phyloP scores from a whole-genome alignment of 352 stramenopile species.

The Phytopythium litorale region DNA sequence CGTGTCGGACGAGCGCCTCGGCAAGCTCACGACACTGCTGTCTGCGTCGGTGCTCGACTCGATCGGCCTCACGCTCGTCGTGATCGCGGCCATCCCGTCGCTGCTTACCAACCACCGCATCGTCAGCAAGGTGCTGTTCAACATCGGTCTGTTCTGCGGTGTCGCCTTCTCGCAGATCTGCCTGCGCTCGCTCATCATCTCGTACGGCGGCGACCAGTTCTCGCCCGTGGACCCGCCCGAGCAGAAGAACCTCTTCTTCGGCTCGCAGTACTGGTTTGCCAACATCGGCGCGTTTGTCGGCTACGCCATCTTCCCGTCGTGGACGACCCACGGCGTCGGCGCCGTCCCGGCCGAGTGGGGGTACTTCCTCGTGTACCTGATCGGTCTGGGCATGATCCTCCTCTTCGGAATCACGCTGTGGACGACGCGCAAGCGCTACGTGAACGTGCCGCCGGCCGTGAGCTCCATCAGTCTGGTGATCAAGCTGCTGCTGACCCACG shows the following conservation, averaged over 20 bases:
- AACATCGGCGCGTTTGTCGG: conserved; percentile 66
- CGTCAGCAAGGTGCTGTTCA: conserved; percentile 24
- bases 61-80: conserved; percentile 36
- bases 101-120: conserved; percentile 17
- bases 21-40: conserved; percentile 21
- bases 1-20: conserved; percentile 54
- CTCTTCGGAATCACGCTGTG: conserved; percentile 30
- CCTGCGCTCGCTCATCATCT: conserved; percentile 56
- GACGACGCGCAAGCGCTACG: conserved; percentile 32
- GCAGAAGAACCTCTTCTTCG: conserved; percentile 66
- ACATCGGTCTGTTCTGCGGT: conserved; percentile 36
- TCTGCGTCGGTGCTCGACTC: conserved; percentile 23
- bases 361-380: conserved; percentile 71
- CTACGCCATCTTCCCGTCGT: conserved; percentile 64
- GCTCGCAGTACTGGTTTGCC: conserved; percentile 71
- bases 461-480: conserved; percentile 39
- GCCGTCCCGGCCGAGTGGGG: conserved; percentile 57
- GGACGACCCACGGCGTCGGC: conserved; percentile 60
- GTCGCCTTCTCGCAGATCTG: conserved; percentile 35
- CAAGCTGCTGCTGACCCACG: conserved; percentile 18
- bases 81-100: conserved; percentile 30
- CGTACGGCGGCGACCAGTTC: conserved; percentile 56
- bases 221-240: conserved; percentile 25
- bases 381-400: conserved; percentile 32
- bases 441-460: conserved; percentile 26